phyloP scores from a whole-genome alignment of 305 asterid species.

The Fraxinus velutina region DNA sequence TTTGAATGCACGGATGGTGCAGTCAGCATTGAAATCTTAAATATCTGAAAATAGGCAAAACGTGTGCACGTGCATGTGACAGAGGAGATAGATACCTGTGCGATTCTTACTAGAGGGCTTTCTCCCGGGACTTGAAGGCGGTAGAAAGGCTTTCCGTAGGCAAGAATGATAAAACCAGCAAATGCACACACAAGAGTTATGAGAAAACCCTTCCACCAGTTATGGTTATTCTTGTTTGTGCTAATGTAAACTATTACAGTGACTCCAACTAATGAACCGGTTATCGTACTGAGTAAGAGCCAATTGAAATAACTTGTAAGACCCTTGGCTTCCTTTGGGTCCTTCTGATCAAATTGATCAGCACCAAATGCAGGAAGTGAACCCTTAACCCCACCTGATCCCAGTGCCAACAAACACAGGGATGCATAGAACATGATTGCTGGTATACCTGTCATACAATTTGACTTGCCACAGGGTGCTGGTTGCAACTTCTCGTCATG shows the following conservation, averaged over 20 bases:
- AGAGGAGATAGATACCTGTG: conserved; percentile 34
- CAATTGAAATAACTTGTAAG: conserved; percentile 66
- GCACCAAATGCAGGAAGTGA: conserved; percentile 72
- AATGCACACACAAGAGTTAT: conserved; percentile 32
- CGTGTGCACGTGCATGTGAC: not conserved
- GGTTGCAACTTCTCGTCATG: conserved; percentile 40
- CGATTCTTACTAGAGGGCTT: conserved; percentile 53
- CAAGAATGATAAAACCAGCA: conserved; percentile 43
- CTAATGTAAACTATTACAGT: conserved; percentile 59
- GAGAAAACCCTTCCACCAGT: conserved; percentile 74
- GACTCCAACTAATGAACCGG: conserved; percentile 56
- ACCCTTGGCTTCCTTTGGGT: conserved; percentile 55
- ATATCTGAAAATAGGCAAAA: not conserved
- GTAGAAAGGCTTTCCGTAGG: conserved; percentile 48
- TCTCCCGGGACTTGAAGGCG: conserved; percentile 47
- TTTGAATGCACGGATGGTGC: not conserved
- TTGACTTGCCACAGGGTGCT: conserved; percentile 32
- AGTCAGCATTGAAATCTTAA: not conserved
- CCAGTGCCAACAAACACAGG: conserved; percentile 54
- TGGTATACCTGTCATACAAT: conserved; percentile 47
- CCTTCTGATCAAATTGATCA: conserved; percentile 56
- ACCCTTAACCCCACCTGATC: conserved; percentile 54
- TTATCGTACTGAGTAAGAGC: conserved; percentile 43
- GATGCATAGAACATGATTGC: conserved; percentile 50
- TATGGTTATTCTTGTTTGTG: conserved; percentile 35